A percentile compares a stretch with the other conserved stretches of the same genome.
phyloP scores from a whole-genome alignment of 352 stramenopile species.

The Pythium aphanidermatum region DNA sequence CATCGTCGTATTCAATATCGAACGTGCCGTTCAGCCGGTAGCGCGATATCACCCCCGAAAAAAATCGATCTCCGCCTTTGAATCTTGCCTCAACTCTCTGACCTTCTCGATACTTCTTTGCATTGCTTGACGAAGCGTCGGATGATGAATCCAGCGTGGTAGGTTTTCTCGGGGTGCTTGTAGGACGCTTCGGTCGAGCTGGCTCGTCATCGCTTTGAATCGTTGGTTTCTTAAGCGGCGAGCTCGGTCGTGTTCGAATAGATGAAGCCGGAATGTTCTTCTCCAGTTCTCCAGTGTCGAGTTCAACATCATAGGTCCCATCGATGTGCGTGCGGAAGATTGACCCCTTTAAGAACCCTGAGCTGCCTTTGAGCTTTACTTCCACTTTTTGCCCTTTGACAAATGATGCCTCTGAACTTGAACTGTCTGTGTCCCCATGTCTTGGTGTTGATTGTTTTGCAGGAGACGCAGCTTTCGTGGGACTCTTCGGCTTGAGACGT shows the following conservation, averaged over 20 bases:
- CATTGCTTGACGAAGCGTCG: conserved; percentile 24
- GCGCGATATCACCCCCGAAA: conserved; percentile 54
- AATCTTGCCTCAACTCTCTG: conserved; percentile 31
- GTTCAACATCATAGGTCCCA: conserved; percentile 59
- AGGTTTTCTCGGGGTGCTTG: conserved; percentile 21
- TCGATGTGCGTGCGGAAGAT: conserved; percentile 40
- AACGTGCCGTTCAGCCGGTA: conserved; percentile 60
- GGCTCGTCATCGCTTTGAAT: conserved; percentile 42
- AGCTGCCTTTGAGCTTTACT: conserved; percentile 37
- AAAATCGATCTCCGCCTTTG: conserved; percentile 57
- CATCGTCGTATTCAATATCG: conserved; percentile 50
- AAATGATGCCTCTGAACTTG: conserved; percentile 30
- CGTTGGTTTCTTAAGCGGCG: conserved; percentile 28
- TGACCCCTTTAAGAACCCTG: conserved; percentile 39
- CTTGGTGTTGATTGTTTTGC: conserved; percentile 7
- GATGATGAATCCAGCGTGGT: conserved; percentile 23
- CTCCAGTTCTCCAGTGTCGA: conserved; percentile 58
- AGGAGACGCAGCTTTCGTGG: conserved; percentile 17
- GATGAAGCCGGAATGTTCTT: conserved; percentile 26
- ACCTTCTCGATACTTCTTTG: conserved; percentile 15
- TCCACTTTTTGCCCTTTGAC: conserved; percentile 54
- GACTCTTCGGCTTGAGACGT: conserved; percentile 27
- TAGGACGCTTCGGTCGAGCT: conserved; percentile 31
- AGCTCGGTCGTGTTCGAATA: conserved; percentile 25
- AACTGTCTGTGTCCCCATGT: conserved; percentile 22